A percentile compares a stretch with the other conserved stretches of the same genome.
These are phyloP conservation scores for Osmanthus fragrans DNA, from an alignment of 257 asterid species.

Conservation along the genomic window DNA sequence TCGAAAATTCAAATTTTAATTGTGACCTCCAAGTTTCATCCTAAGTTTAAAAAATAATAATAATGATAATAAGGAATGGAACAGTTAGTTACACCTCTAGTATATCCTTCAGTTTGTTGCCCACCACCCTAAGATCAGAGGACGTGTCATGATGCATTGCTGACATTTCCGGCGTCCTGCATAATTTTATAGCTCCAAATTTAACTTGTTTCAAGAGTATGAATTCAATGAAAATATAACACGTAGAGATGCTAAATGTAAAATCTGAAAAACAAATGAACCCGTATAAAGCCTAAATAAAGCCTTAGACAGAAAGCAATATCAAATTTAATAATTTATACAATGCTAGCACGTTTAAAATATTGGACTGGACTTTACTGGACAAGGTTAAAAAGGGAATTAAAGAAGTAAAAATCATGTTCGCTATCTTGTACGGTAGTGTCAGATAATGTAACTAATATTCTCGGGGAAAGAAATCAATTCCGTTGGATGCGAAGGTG, in stretches of 20 bases:
- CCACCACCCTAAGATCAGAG: conserved; percentile 69
- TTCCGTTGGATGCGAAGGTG: neutral
- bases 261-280: neutral
- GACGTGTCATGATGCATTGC: conserved; percentile 93
- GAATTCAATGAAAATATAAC: neutral
- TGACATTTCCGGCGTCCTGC: conserved; percentile 94
- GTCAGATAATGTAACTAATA: no score
- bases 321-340: no score
- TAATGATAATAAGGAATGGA: neutral
- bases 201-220: neutral
- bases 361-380: neutral
- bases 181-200: neutral
- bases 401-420: no score
- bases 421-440: no score
- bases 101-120: conserved; percentile 54
- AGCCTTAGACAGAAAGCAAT: neutral
- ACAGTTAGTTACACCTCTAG: conserved; percentile 53
- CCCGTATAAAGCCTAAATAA: neutral
- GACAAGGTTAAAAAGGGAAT: neutral
- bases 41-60: neutral
- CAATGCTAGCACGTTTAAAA: neutral
- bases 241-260: neutral
- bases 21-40: neutral
- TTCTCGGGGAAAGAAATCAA: neutral
- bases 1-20: neutral